A percentile compares a stretch with the other conserved stretches of the same genome.
These are phyloP conservation scores for Paraglomus brasilianum DNA, from an alignment of 192 early-diverging fungal genomes.

Conservation along the genomic window DNA sequence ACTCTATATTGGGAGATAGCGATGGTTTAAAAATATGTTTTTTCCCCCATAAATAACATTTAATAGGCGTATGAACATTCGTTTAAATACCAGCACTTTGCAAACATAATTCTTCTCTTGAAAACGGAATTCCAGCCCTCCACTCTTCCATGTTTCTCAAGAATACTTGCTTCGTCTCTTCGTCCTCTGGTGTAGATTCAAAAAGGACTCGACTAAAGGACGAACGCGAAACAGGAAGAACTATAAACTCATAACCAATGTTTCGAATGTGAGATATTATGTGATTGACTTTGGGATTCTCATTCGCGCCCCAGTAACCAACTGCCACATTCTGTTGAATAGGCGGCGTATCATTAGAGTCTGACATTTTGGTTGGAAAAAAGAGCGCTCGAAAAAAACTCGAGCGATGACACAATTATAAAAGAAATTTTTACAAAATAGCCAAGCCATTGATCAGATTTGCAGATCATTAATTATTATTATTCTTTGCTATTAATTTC, in stretches of 20 bases:
- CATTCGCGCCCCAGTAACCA: neutral
- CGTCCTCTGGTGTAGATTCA: slow-evolving; percentile 19
- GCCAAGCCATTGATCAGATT: too few species aligned
- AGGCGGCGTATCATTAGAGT: too few species aligned
- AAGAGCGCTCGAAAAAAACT: too few species aligned
- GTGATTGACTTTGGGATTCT: neutral
- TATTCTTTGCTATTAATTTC: too few species aligned
- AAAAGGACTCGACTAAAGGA: slow-evolving; percentile 41
- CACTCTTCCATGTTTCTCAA: slow-evolving; percentile 32
- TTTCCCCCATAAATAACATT: neutral
- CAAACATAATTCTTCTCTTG: slow-evolving; percentile 41
- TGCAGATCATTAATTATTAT: too few species aligned
- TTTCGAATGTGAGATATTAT: slow-evolving; percentile 32
- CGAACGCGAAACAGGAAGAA: slow-evolving; percentile 42
- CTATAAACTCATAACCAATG: slow-evolving; percentile 46
- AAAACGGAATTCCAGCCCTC: slow-evolving; percentile 39
- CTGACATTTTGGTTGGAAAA: too few species aligned
- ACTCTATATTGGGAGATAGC: slow-evolving; percentile 31
- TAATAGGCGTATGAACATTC: neutral
- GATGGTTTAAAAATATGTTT: neutral
- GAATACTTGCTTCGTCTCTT: slow-evolving; percentile 1
- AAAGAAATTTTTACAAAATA: too few species aligned
- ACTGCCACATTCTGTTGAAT: neutral
- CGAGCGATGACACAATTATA: too few species aligned
- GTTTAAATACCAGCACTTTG: slow-evolving; percentile 34